A percentile compares a stretch with the other conserved stretches of the same genome.
Conservation (phyloP, 352 stramenopile species). For the Phytophthora fragariae region DNA sequence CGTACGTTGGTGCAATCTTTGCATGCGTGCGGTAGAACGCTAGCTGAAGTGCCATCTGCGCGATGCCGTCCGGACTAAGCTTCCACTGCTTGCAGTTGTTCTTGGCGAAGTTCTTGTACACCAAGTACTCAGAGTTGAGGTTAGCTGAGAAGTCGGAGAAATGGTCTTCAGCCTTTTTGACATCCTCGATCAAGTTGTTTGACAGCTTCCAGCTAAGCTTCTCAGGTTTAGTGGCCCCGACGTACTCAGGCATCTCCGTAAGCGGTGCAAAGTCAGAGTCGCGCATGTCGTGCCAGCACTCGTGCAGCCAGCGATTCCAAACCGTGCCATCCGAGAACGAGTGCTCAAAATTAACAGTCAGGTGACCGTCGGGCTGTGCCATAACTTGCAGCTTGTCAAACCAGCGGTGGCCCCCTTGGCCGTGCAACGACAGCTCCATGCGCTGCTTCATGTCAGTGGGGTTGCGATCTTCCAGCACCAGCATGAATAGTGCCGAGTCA, state of each 20-base stretch:
- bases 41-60: conserved; percentile 93
- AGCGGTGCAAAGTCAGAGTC: conserved; percentile 74
- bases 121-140: conserved; percentile 77
- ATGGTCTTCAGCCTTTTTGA: conserved; percentile 76
- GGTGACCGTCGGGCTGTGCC: conserved; percentile 78
- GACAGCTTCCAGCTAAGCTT: conserved; percentile 81
- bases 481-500: conserved; percentile 91
- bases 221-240: conserved; percentile 47
- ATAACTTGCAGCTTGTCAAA: conserved; percentile 95
- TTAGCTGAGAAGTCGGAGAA: conserved; percentile 77
- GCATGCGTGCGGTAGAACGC: conserved; percentile 87
- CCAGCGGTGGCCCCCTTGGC: conserved; percentile 86
- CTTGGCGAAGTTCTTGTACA: conserved; percentile 92
- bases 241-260: conserved; percentile 68
- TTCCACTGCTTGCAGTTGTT: conserved; percentile 93
- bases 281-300: conserved; percentile 92
- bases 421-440: conserved; percentile 86
- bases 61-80: conserved; percentile 90
- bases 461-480: conserved; percentile 87
- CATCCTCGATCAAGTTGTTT: conserved; percentile 75
- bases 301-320: conserved; percentile 94
- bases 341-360: conserved; percentile 96
- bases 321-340: conserved; percentile 93
- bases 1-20: conserved; percentile 87
- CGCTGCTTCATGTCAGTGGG: conserved; percentile 74